Evolutionary conservation across 176 grass and related monocot genomes (phyloP).

Genomic region (Elaeis guineensis): DNA sequence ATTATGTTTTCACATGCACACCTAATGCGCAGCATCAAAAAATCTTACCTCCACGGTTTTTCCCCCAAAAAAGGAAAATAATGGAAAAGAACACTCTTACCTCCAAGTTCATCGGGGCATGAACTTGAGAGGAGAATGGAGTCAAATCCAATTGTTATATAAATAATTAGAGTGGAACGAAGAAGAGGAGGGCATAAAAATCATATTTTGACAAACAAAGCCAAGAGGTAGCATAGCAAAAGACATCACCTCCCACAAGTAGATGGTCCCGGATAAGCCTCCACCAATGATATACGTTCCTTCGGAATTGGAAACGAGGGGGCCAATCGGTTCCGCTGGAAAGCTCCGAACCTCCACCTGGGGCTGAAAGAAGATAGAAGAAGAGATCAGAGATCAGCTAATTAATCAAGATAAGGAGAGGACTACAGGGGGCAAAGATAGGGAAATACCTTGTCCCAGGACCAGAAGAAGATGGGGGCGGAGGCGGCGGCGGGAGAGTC

Average conservation of each 20-base stretch:
- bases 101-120: too few species aligned
- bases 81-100: too few species aligned
- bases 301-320: slow-evolving; percentile 56
- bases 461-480: slow-evolving; percentile 56
- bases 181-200: neutral
- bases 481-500: slow-evolving; percentile 25
- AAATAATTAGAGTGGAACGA: too few species aligned
- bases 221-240: neutral
- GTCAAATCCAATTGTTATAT: too few species aligned
- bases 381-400: too few species aligned
- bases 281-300: slow-evolving; percentile 80
- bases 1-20: too few species aligned
- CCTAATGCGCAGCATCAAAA: too few species aligned
- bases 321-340: slow-evolving; percentile 66
- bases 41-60: too few species aligned
- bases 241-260: slow-evolving; percentile 68
- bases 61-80: too few species aligned
- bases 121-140: too few species aligned
- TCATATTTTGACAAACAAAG: neutral
- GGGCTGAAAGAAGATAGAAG: slow-evolving; percentile 32
- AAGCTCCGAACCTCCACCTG: slow-evolving; percentile 77
- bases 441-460: slow-evolving; percentile 61
- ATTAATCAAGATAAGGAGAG: neutral
- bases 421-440: neutral
- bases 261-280: slow-evolving; percentile 53